Evolutionary conservation across 202 grass and related monocot species (phyloP).

Genomic region (Schoenoplectus triqueter): DNA sequence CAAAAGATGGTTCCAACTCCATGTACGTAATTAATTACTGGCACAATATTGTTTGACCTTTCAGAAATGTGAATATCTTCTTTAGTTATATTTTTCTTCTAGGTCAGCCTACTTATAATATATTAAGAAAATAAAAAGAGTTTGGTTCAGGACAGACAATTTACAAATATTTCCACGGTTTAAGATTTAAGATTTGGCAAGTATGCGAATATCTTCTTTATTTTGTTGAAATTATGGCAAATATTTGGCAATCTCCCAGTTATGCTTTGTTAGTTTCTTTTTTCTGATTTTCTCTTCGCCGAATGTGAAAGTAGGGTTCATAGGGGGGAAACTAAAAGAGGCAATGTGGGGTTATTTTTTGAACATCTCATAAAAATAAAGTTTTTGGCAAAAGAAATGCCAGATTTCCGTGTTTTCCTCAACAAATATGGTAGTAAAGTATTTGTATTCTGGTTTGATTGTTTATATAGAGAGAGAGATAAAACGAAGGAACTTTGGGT

Average conservation of each 20-base stretch:
- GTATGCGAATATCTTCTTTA: not conserved
- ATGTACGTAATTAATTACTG: slow-evolving; percentile 48
- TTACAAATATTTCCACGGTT: too few species aligned
- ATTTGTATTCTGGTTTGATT: not conserved
- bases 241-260: not conserved
- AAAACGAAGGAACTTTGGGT: not conserved
- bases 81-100: too few species aligned
- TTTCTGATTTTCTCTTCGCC: too few species aligned
- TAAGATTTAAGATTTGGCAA: too few species aligned
- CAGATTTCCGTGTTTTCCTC: not conserved
- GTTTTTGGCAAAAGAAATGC: not conserved
- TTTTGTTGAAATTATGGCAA: not conserved
- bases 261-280: too few species aligned
- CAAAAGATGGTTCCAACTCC: slow-evolving; percentile 85
- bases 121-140: too few species aligned
- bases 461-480: not conserved
- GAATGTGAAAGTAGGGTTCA: too few species aligned
- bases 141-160: too few species aligned
- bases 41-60: not conserved
- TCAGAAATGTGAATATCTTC: not conserved
- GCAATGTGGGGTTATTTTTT: not conserved
- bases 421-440: not conserved
- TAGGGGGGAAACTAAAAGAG: not conserved
- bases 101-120: too few species aligned
- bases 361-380: not conserved